Percentiles rank a stretch among this genome's conserved stretches.
phyloP scores from a whole-genome alignment of 2,329 filamentous ascomycete genomes.

The Microcyclospora pomicola region DNA sequence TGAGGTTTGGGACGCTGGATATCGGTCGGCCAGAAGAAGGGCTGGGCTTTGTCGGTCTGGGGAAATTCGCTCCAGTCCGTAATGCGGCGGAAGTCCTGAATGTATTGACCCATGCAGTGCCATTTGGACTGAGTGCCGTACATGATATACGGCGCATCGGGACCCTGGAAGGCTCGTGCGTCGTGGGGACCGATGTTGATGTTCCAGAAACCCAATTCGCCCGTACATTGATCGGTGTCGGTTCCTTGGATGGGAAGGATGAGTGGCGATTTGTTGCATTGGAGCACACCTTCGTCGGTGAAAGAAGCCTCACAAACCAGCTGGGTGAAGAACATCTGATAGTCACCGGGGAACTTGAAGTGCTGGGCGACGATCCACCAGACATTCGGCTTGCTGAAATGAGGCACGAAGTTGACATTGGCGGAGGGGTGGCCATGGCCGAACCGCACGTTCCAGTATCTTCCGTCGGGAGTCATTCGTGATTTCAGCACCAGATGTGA shows the following conservation, averaged over 20 bases:
- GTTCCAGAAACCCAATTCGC: constrained; percentile 30
- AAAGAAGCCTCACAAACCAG: constrained; percentile 40
- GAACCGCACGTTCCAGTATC: too few relatives aligned
- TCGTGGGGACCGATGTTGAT: constrained; percentile 43
- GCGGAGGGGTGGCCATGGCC: too few relatives aligned
- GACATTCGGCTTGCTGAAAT: constrained; percentile 33
- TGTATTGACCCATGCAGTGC: constrained; percentile 45
- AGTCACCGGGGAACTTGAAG: constrained; percentile 11
- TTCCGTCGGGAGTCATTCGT: too few relatives aligned
- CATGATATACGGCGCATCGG: constrained; percentile 35
- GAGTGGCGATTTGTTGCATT: constrained; percentile 30
- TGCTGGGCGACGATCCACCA: constrained; percentile 34
- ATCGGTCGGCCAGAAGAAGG: constrained; percentile 36
- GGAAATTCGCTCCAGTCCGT: constrained; percentile 22
- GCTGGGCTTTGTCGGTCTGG: constrained; percentile 8
- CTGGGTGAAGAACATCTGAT: constrained; percentile 21
- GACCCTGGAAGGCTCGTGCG: constrained; percentile 44
- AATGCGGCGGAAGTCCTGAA: constrained; percentile 39
- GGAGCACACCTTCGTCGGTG: constrained; percentile 23
- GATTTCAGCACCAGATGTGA: too few relatives aligned
- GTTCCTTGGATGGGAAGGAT: constrained; percentile 37
- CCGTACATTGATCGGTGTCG: constrained; percentile 30
- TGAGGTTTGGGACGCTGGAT: constrained; percentile 37
- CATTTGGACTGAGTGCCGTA: constrained; percentile 43
- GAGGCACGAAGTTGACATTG: constrained; percentile 46